A percentile compares a stretch with the other conserved stretches of the same genome.
phyloP scores from a whole-genome alignment of 176 grass and related monocot species.

The Ampelocalamus luodianensis region DNA sequence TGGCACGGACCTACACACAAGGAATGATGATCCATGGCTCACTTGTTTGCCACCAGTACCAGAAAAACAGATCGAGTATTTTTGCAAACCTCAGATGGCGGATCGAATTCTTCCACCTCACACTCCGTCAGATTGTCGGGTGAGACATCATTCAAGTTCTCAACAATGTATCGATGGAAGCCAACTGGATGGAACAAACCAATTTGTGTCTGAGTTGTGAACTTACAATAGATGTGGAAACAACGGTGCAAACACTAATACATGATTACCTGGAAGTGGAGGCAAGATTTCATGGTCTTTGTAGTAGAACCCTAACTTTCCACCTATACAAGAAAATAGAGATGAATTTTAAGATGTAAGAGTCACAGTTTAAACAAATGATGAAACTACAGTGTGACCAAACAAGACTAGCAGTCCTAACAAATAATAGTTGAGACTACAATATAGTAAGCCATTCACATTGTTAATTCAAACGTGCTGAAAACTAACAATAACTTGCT shows the following conservation, averaged over 20 bases:
- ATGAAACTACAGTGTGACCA: not conserved
- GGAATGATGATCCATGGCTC: not conserved
- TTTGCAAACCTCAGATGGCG: constrained; percentile 69
- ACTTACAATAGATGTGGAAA: not conserved
- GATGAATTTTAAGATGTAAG: not conserved
- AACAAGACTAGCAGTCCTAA: constrained; percentile 20
- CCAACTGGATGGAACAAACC: constrained; percentile 51
- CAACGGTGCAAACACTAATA: constrained; percentile 8
- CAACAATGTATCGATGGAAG: constrained; percentile 66
- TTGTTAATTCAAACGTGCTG: not conserved
- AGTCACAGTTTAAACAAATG: not conserved
- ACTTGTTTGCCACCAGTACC: not conserved
- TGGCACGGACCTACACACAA: constrained; percentile 62
- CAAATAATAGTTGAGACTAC: not conserved
- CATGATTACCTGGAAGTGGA: constrained; percentile 74
- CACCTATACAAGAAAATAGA: constrained; percentile 53
- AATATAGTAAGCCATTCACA: not conserved
- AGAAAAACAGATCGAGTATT: not conserved
- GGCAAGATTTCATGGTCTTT: constrained; percentile 99
- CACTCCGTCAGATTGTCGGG: constrained; percentile 48
- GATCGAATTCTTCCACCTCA: constrained; percentile 78
- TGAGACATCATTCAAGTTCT: constrained; percentile 51
- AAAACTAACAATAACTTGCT: not conserved
- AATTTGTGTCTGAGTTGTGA: constrained; percentile 6
- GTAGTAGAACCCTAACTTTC: constrained; percentile 96